phyloP scores from a whole-genome alignment of 805 yeast genomes.

The Teunomyces funiuensis region DNA sequence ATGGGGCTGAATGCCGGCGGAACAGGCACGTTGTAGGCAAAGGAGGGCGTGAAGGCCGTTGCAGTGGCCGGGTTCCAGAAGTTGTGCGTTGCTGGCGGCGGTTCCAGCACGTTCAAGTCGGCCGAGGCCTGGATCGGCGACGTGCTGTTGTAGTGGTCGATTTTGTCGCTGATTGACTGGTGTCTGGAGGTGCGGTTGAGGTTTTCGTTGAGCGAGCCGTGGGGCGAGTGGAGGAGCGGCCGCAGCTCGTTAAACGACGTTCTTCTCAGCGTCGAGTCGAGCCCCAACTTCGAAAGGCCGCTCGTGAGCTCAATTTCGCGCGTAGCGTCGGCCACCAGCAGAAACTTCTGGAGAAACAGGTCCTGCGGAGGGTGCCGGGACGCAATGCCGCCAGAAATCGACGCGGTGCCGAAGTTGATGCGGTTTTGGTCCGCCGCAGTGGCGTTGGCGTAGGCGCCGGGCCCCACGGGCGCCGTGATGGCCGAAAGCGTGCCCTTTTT shows the following conservation, averaged over 20 bases:
- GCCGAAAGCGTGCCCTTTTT: conserved; percentile 49
- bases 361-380: conserved; percentile 47
- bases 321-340: conserved; percentile 67
- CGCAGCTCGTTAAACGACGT: conserved; percentile 44
- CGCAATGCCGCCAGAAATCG: conserved; percentile 57
- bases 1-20: too few species aligned
- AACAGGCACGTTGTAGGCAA: conserved; percentile 18
- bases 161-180: conserved; percentile 60
- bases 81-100: conserved; percentile 24
- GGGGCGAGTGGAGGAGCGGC: conserved; percentile 30
- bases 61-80: conserved; percentile 72
- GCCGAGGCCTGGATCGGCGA: conserved; percentile 48
- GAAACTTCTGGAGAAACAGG: conserved; percentile 60
- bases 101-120: conserved; percentile 21
- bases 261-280: conserved; percentile 44
- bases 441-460: conserved; percentile 19
- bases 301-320: conserved; percentile 57
- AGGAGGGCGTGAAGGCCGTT: conserved; percentile 53
- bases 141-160: conserved; percentile 52
- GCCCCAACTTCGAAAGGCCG: conserved; percentile 37
- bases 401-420: conserved; percentile 55
- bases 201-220: conserved; percentile 44
- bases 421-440: conserved; percentile 24
- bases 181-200: conserved; percentile 44
- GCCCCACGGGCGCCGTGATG: conserved; percentile 41